phyloP scores from a whole-genome alignment of 2,329 filamentous ascomycete species.

The Sarocladium kiliense region DNA sequence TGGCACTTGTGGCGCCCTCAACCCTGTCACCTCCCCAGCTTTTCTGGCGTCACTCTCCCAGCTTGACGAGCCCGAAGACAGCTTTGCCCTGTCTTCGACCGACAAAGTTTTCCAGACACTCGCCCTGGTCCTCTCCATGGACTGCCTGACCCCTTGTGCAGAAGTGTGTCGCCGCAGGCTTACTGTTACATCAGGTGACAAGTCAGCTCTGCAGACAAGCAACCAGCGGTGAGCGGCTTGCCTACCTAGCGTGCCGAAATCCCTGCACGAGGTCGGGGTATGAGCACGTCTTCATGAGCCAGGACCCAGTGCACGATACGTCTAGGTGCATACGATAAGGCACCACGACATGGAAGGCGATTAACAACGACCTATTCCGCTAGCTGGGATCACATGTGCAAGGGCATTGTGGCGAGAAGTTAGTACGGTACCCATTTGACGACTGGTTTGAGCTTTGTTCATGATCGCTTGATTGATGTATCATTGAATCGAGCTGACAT shows the following conservation, averaged over 20 bases:
- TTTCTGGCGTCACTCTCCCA: background rate
- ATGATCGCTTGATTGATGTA: too few relatives aligned
- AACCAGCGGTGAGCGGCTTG: constrained; percentile 8
- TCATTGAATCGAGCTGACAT: too few relatives aligned
- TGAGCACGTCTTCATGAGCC: background rate
- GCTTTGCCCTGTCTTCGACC: too few relatives aligned
- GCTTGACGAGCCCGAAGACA: too few relatives aligned
- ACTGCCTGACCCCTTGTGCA: background rate
- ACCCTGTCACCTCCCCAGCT: background rate
- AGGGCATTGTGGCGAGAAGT: background rate
- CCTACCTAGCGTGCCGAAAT: background rate
- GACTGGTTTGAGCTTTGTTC: too few relatives aligned
- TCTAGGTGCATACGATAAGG: background rate
- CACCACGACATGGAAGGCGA: background rate
- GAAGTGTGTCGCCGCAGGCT: background rate
- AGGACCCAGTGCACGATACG: background rate
- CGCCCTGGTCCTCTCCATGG: background rate
- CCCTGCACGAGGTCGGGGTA: background rate
- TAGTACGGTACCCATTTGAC: too few relatives aligned
- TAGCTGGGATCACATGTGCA: too few relatives aligned
- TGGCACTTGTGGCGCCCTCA: background rate
- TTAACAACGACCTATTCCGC: too few relatives aligned
- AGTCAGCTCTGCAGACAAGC: constrained; percentile 4
- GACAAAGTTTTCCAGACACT: background rate
- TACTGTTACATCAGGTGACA: constrained; percentile 6